These are phyloP conservation scores for Sphenostylis stenocarpa DNA, from an alignment of 306 rosid genomes.

Conservation along the genomic window DNA sequence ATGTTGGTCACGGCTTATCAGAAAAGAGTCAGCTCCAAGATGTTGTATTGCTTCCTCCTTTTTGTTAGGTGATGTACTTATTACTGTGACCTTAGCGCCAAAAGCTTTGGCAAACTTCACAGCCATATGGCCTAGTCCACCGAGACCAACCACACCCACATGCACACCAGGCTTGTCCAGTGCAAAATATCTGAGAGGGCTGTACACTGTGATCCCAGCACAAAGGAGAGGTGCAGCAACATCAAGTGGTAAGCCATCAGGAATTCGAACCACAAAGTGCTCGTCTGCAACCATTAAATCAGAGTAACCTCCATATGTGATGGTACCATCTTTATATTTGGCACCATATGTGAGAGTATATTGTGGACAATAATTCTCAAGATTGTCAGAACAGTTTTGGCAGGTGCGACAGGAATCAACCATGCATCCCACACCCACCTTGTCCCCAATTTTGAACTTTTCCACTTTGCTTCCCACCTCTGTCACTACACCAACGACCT, in stretches of 20 bases:
- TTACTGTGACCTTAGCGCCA: slow-evolving; percentile 52
- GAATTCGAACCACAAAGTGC: slow-evolving; percentile 43
- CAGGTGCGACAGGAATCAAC: slow-evolving; percentile 52
- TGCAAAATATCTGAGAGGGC: slow-evolving; percentile 47
- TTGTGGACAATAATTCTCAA: slow-evolving; percentile 53
- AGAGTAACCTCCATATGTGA: slow-evolving; percentile 55
- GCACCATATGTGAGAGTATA: slow-evolving; percentile 27
- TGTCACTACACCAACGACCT: slow-evolving; percentile 48
- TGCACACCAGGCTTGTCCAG: slow-evolving; percentile 46
- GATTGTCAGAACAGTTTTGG: slow-evolving; percentile 35
- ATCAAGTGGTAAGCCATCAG: slow-evolving; percentile 48
- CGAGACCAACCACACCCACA: slow-evolving; percentile 61
- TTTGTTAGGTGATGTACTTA: slow-evolving; percentile 55
- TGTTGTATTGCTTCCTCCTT: slow-evolving; percentile 47
- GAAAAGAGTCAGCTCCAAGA: slow-evolving; percentile 50
- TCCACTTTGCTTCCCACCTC: slow-evolving; percentile 55
- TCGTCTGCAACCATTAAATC: slow-evolving; percentile 50
- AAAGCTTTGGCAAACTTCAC: slow-evolving; percentile 62
- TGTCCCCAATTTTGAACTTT: slow-evolving; percentile 54
- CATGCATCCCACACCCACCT: slow-evolving; percentile 54
- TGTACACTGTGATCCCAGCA: slow-evolving; percentile 60
- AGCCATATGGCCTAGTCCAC: slow-evolving; percentile 60
- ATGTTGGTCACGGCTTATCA: slow-evolving; percentile 44
- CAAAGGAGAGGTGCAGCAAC: slow-evolving; percentile 62
- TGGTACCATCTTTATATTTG: slow-evolving; percentile 43